Conservation (phyloP, 106 monocot genomes). For the Agapanthus africanus region DNA sequence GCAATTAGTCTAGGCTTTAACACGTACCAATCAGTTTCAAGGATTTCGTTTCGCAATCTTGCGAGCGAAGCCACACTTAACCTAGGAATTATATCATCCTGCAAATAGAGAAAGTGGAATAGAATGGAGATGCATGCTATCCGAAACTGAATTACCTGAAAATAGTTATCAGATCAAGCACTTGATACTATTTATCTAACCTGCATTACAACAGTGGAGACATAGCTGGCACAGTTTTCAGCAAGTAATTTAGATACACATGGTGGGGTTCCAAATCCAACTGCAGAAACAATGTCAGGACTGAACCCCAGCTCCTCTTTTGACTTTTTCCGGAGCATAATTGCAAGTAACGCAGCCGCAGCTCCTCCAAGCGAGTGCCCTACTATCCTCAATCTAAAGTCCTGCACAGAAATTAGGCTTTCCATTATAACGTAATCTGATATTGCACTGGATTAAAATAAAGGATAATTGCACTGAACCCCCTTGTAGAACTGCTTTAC, state of each 20-base stretch:
- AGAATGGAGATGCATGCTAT: too few species aligned
- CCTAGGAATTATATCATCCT: constrained; percentile 95
- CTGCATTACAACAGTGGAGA: constrained; percentile 88
- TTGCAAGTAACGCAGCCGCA: constrained; percentile 86
- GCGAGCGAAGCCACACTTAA: constrained; percentile 76
- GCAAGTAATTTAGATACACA: constrained; percentile 79
- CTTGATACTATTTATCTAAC: constrained; percentile 26
- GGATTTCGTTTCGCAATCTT: constrained; percentile 83
- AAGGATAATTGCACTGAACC: too few species aligned
- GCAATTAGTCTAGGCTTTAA: background rate
- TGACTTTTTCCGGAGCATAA: constrained; percentile 74
- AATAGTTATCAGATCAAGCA: too few species aligned
- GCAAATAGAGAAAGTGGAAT: too few species aligned
- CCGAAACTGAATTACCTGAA: too few species aligned
- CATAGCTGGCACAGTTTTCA: constrained; percentile 74
- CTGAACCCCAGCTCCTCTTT: constrained; percentile 78
- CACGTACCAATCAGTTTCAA: constrained; percentile 83
- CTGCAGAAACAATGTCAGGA: constrained; percentile 76
- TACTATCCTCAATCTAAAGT: constrained; percentile 74
- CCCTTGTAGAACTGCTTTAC: too few species aligned
- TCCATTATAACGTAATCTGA: too few species aligned
- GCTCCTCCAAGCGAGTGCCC: constrained; percentile 98
- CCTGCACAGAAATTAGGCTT: constrained; percentile 34
- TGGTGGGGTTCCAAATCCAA: constrained; percentile 93
- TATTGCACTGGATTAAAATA: too few species aligned